These are phyloP conservation scores for Stagonosporopsis cucurbitacearum DNA, from an alignment of 2,329 filamentous ascomycete genomes.

Conservation along the genomic window DNA sequence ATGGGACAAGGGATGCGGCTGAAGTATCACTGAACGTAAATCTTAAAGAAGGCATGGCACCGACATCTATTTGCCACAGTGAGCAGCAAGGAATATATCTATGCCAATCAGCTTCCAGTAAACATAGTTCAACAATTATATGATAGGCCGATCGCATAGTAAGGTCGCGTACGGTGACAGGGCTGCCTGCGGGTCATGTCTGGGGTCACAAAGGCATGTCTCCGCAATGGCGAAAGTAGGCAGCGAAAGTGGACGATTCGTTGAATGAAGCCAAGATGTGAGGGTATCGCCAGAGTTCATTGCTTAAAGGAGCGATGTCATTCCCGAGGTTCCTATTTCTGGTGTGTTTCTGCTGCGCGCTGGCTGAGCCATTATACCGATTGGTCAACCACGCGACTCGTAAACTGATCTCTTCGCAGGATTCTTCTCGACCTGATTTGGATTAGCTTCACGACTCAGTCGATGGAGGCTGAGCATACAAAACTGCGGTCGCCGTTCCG, in stretches of 20 bases:
- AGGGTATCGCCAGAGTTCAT: too few relatives aligned
- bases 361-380: too few relatives aligned
- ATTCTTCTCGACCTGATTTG: background rate
- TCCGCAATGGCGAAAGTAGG: background rate
- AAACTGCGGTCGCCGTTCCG: slow-evolving; percentile 22
- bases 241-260: too few relatives aligned
- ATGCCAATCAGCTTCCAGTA: background rate
- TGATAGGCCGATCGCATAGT: background rate
- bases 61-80: background rate
- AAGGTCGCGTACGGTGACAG: background rate
- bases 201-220: background rate
- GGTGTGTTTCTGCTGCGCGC: too few relatives aligned
- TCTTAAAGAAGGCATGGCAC: background rate
- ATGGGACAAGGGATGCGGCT: background rate
- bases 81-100: background rate
- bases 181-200: background rate
- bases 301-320: too few relatives aligned
- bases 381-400: too few relatives aligned
- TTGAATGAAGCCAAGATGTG: too few relatives aligned
- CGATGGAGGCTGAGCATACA: slow-evolving; percentile 9
- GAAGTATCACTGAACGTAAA: background rate
- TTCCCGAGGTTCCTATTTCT: too few relatives aligned
- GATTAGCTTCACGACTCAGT: background rate
- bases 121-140: background rate
- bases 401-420: slow-evolving; percentile 7